A percentile compares a stretch with the other conserved stretches of the same genome.
Conservation (phyloP, 805 yeast species). For the Danielia reshetovae region DNA sequence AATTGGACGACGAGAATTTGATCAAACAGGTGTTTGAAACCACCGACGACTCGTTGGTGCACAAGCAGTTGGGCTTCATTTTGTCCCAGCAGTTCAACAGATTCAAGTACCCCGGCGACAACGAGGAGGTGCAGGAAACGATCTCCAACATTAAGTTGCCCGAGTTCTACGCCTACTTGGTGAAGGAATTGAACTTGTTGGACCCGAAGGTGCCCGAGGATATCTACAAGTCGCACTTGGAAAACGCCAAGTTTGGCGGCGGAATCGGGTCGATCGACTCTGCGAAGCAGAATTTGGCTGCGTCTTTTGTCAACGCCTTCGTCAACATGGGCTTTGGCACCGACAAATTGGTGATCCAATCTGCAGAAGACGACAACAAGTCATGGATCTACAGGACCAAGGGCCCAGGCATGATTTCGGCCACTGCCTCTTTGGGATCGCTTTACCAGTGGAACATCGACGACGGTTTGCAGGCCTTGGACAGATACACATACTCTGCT, state of each 20-base stretch:
- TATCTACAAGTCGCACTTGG: constrained; percentile 86
- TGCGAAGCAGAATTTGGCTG: constrained; percentile 91
- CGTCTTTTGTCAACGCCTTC: constrained; percentile 90
- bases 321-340: constrained; percentile 87
- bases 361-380: constrained; percentile 61
- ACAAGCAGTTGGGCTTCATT: constrained; percentile 88
- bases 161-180: constrained; percentile 75
- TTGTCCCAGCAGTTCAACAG: constrained; percentile 83
- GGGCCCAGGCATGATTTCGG: constrained; percentile 85
- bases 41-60: constrained; percentile 66
- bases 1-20: constrained; percentile 76
- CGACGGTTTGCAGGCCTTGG: constrained; percentile 86
- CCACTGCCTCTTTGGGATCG: constrained; percentile 89
- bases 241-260: constrained; percentile 57
- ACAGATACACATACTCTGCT: constrained; percentile 79
- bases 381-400: constrained; percentile 91
- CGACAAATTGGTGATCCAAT: constrained; percentile 65
- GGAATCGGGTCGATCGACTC: constrained; percentile 65
- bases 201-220: constrained; percentile 95
- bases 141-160: constrained; percentile 75
- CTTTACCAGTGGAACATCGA: constrained; percentile 86
- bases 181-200: constrained; percentile 80
- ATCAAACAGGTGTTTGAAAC: constrained; percentile 79
- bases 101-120: constrained; percentile 56
- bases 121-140: constrained; percentile 75